These are phyloP conservation scores for Plantago ovata DNA, from an alignment of 257 asterid species.

Conservation along the genomic window DNA sequence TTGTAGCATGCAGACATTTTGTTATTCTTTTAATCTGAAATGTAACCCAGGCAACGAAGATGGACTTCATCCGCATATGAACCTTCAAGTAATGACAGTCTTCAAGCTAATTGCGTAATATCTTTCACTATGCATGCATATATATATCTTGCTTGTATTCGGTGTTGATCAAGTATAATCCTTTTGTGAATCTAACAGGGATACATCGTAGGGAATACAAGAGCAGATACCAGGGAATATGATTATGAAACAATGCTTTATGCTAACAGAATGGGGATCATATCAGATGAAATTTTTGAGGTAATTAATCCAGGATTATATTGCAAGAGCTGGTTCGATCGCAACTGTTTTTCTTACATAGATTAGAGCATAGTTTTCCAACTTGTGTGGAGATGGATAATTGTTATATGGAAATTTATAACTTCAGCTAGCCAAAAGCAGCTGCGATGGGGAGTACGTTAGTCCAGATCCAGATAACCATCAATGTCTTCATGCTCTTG, in stretches of 20 bases:
- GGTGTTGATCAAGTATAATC: not conserved
- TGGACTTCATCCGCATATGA: constrained; percentile 35
- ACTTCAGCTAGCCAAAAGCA: constrained; percentile 20
- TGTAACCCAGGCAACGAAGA: constrained; percentile 39
- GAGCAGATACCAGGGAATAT: not conserved
- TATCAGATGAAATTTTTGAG: constrained; percentile 28
- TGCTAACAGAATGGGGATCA: constrained; percentile 27
- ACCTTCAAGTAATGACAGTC: constrained; percentile 26
- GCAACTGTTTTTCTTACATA: too few relatives aligned
- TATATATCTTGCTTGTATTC: not conserved
- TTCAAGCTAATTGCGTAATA: not conserved
- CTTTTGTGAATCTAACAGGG: constrained; percentile 16
- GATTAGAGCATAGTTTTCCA: too few relatives aligned
- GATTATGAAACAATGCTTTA: constrained; percentile 12
- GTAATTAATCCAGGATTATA: constrained; percentile 6
- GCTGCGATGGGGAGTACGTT: constrained; percentile 18
- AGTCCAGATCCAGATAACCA: constrained; percentile 13
- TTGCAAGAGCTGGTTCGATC: too few relatives aligned
- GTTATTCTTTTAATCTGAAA: not conserved
- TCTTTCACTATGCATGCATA: too few relatives aligned
- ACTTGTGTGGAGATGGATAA: too few relatives aligned
- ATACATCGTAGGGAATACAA: constrained; percentile 21
- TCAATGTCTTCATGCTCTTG: constrained; percentile 18
- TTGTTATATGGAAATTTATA: too few relatives aligned
- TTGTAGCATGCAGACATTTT: too few relatives aligned